Percentiles rank a stretch among this genome's conserved stretches.
These are phyloP conservation scores for Chaetomium fimeti DNA, from an alignment of 495 filamentous ascomycete genomes.

Conservation along the genomic window DNA sequence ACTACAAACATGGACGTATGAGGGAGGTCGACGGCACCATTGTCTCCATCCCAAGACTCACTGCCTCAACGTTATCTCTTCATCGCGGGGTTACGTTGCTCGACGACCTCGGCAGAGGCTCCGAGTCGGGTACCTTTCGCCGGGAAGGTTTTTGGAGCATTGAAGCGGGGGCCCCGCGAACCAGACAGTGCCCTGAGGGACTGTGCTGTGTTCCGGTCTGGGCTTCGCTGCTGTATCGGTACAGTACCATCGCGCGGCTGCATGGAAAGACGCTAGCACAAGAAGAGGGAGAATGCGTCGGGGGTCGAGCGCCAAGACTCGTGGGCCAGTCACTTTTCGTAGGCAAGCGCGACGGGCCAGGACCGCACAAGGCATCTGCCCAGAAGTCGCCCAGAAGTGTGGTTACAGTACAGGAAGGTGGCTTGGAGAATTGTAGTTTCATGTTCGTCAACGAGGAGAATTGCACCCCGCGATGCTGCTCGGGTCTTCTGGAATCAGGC, in stretches of 20 bases:
- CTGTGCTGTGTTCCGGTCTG: not conserved
- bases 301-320: conserved; percentile 12
- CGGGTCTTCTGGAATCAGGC: conserved; percentile 6
- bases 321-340: not conserved
- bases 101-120: not conserved
- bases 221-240: not conserved
- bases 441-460: not conserved
- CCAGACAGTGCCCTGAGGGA: not conserved
- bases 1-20: no score
- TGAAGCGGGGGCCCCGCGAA: no score
- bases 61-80: not conserved
- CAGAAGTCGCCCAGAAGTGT: not conserved
- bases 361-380: conserved; percentile 22
- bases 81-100: not conserved
- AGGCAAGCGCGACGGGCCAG: not conserved
- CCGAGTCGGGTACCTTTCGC: not conserved
- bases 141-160: no score
- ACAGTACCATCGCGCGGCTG: conserved; percentile 4
- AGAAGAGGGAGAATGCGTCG: not conserved
- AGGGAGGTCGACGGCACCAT: not conserved
- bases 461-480: not conserved
- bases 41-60: not conserved
- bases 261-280: conserved; percentile 10
- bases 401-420: conserved; percentile 2
- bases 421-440: conserved; percentile 1